Percentiles rank a stretch among this genome's conserved stretches.
phyloP scores from a whole-genome alignment of 139 green algal genomes.

The Pycnococcus provasolii region DNA sequence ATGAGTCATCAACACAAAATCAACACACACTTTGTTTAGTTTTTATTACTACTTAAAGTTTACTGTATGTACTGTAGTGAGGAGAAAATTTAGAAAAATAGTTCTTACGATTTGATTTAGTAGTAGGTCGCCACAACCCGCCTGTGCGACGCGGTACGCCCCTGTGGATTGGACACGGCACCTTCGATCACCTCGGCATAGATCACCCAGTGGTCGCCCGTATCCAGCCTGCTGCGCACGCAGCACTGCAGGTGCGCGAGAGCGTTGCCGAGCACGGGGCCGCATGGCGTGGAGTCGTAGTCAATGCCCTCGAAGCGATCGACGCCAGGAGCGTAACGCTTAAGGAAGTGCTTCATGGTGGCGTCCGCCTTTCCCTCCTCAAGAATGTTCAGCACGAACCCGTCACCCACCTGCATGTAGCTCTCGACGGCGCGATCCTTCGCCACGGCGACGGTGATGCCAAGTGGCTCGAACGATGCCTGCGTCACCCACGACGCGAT shows the following conservation, averaged over 20 bases:
- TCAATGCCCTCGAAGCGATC: slow-evolving; percentile 77
- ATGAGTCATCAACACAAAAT: no score
- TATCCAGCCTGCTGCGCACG: slow-evolving; percentile 84
- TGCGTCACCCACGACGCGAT: slow-evolving; percentile 73
- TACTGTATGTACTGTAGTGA: no score
- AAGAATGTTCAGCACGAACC: slow-evolving; percentile 90
- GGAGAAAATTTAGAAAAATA: no score
- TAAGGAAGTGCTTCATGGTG: slow-evolving; percentile 83
- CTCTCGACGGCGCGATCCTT: slow-evolving; percentile 97
- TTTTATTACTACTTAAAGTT: no score
- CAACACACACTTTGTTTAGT: no score
- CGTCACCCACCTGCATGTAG: slow-evolving; percentile 92
- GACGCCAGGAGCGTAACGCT: slow-evolving; percentile 72
- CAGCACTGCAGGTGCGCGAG: slow-evolving; percentile 81
- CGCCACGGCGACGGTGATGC: slow-evolving; percentile 86
- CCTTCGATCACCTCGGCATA: slow-evolving; percentile 67
- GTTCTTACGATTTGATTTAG: slow-evolving; percentile 32
- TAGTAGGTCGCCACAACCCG: slow-evolving; percentile 86
- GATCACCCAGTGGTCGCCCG: slow-evolving; percentile 88
- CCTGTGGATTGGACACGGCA: slow-evolving; percentile 52
- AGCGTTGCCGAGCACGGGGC: slow-evolving; percentile 33
- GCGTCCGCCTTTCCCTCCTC: slow-evolving; percentile 56
- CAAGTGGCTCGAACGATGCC: slow-evolving; percentile 92
- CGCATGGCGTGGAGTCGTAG: slow-evolving; percentile 17
- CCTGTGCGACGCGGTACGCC: slow-evolving; percentile 76